Conservation (phyloP, 164 flowering plant species). For the Tetracentron sinense region DNA sequence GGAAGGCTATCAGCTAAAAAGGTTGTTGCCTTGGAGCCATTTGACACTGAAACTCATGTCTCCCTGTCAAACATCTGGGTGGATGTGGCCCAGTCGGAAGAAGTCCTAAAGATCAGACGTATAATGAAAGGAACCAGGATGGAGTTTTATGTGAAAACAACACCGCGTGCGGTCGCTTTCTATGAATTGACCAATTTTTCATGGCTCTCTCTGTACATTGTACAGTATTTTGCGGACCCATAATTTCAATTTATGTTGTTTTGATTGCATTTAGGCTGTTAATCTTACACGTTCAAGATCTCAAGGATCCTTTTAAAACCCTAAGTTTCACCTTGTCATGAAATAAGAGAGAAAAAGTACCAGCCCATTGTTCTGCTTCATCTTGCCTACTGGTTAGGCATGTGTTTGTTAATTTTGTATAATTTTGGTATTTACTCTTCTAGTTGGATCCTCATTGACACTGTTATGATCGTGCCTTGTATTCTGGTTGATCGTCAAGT, state of each 20-base stretch:
- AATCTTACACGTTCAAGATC: no score
- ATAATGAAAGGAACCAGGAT: conserved; percentile 65
- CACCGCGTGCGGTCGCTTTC: neutral
- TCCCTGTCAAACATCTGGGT: conserved; percentile 77
- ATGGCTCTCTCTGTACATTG: neutral
- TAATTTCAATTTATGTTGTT: neutral
- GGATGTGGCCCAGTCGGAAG: conserved; percentile 67
- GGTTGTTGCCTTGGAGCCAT: conserved; percentile 53
- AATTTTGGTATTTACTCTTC: no score
- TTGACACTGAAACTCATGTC: conserved; percentile 56
- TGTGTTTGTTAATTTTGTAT: neutral
- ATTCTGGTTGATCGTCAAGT: no score
- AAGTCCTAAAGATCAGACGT: conserved; percentile 48
- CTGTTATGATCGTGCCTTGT: no score
- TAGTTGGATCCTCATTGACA: no score
- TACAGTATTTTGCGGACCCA: neutral
- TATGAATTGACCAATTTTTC: neutral
- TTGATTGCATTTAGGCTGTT: no score
- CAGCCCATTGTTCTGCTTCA: neutral
- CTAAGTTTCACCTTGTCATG: no score
- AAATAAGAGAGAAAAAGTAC: neutral
- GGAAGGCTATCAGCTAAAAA: conserved; percentile 56
- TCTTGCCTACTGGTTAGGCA: neutral
- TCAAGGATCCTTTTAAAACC: no score
- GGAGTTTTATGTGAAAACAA: conserved; percentile 59